phyloP scores from a whole-genome alignment of 192 early-diverging fungal species.

The Entomortierella parvispora region DNA sequence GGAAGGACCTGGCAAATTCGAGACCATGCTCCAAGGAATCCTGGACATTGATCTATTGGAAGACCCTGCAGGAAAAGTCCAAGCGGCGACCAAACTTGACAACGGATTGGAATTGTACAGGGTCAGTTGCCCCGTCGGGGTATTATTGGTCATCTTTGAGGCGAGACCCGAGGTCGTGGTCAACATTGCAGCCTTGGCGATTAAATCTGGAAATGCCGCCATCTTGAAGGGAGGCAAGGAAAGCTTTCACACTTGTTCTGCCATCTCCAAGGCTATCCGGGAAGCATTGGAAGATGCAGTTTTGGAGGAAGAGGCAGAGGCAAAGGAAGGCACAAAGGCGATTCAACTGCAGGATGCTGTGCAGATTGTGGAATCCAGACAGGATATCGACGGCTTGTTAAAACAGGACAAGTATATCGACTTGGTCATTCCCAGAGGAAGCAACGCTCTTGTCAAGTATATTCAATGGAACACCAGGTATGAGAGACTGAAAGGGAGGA shows the following conservation, averaged over 20 bases:
- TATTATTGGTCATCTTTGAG: conserved; percentile 97
- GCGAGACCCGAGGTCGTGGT: conserved; percentile 98
- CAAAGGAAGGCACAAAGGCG: conserved; percentile 3
- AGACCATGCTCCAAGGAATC: conserved; percentile 89
- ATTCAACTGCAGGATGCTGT: conserved; percentile 77
- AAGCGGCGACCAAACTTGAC: conserved; percentile 82
- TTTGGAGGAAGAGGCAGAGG: conserved; percentile 1
- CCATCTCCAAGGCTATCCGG: conserved; percentile 79
- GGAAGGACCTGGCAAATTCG: conserved; percentile 84
- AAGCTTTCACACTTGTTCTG: conserved; percentile 81
- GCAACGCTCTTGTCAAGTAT: conserved; percentile 89
- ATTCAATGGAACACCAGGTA: conserved; percentile 93
- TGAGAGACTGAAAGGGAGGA: no score
- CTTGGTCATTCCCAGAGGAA: conserved; percentile 95
- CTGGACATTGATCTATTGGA: conserved; percentile 85
- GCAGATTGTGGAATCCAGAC: conserved; percentile 89
- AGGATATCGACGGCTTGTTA: conserved; percentile 87
- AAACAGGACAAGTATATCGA: conserved; percentile 94
- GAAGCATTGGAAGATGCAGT: conserved; percentile 73
- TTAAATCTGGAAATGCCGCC: conserved; percentile 98
- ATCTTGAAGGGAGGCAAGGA: conserved; percentile 98
- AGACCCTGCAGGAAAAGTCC: conserved; percentile 88
- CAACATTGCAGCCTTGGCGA: conserved; percentile 92
- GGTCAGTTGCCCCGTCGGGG: conserved; percentile 93
- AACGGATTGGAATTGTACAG: conserved; percentile 88